Conservation (phyloP, 768 basidiomycete genomes). For the Pulveroboletus sp. region DNA sequence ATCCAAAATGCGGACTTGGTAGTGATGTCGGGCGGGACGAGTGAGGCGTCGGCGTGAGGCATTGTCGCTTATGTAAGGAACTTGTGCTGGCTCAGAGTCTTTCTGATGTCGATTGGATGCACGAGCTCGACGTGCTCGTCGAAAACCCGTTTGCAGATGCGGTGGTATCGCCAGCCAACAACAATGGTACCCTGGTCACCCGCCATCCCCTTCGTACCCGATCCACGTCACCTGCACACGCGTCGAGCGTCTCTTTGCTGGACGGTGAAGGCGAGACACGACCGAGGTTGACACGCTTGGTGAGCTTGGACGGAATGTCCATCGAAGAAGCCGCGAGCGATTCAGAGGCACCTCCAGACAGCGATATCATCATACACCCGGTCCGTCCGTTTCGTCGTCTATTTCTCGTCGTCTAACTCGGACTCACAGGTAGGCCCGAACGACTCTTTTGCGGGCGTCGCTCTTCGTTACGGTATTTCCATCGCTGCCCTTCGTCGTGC, state of each 20-base stretch:
- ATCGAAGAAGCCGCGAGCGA: neutral
- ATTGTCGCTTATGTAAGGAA: slow-evolving; percentile 36
- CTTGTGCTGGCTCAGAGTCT: neutral
- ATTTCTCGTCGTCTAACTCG: neutral
- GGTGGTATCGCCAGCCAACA: neutral
- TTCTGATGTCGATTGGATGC: slow-evolving; percentile 29
- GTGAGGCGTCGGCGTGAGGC: slow-evolving; percentile 82
- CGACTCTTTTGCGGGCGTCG: slow-evolving; percentile 85
- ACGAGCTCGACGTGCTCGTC: slow-evolving; percentile 23
- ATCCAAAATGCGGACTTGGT: slow-evolving; percentile 80
- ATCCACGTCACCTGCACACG: slow-evolving; percentile 5
- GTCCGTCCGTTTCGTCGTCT: slow-evolving; percentile 11
- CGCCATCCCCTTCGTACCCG: slow-evolving; percentile 18
- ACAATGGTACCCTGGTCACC: neutral
- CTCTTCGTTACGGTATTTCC: slow-evolving; percentile 85
- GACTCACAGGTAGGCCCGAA: slow-evolving; percentile 57
- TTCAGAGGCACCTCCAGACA: neutral
- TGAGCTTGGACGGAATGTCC: neutral
- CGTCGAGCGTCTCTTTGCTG: neutral
- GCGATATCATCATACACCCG: slow-evolving; percentile 10
- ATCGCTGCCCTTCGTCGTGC: slow-evolving; percentile 79
- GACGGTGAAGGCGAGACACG: slow-evolving; percentile 1
- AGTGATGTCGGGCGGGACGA: slow-evolving; percentile 65
- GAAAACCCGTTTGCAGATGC: slow-evolving; percentile 13
- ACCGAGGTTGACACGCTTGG: slow-evolving; percentile 4